phyloP scores from a whole-genome alignment of 805 yeast genomes.

The Cyberlindnera euphorbiae region DNA sequence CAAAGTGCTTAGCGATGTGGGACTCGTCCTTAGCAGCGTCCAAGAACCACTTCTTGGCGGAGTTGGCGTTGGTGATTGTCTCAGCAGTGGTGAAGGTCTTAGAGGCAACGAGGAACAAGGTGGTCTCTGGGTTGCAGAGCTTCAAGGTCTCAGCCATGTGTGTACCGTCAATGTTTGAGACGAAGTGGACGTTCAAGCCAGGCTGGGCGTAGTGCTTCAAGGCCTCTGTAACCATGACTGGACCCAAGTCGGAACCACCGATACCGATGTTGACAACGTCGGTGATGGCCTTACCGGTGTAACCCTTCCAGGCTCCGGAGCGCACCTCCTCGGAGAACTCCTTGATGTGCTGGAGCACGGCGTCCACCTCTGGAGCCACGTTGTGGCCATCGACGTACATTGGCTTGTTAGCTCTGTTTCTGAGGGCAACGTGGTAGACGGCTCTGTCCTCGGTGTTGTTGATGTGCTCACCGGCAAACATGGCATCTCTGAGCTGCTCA shows the following conservation, averaged over 20 bases:
- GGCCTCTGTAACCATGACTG: constrained; percentile 99
- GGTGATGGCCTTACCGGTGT: constrained; percentile 89
- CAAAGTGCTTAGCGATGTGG: constrained; percentile 95
- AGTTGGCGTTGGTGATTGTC: constrained; percentile 92
- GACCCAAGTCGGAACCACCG: constrained; percentile 98
- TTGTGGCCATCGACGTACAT: constrained; percentile 88
- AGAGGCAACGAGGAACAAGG: constrained; percentile 87
- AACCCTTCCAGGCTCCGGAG: constrained; percentile 95
- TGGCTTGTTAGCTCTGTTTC: constrained; percentile 82
- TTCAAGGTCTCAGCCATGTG: constrained; percentile 89
- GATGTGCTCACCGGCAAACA: constrained; percentile 92
- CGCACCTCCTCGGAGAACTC: constrained; percentile 88
- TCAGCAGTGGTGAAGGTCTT: constrained; percentile 99
- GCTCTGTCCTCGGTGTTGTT: constrained; percentile 96
- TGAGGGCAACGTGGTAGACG: constrained; percentile 92
- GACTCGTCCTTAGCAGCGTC: constrained; percentile 56
- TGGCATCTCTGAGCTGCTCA: constrained; percentile 78
- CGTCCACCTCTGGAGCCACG: constrained; percentile 88
- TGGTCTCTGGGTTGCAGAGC: constrained; percentile 78
- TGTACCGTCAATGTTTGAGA: constrained; percentile 98
- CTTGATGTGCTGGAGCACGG: constrained; percentile 92
- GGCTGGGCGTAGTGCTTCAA: constrained; percentile 81
- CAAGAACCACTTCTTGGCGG: constrained; percentile 95
- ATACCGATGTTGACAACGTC: constrained; percentile 97
- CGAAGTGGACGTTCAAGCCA: constrained; percentile 80